Evolutionary conservation across 345 rosid genomes (phyloP), one percentile per base, ranked within the genome.

Genomic region (Rhizophora apiculata): DNA sequence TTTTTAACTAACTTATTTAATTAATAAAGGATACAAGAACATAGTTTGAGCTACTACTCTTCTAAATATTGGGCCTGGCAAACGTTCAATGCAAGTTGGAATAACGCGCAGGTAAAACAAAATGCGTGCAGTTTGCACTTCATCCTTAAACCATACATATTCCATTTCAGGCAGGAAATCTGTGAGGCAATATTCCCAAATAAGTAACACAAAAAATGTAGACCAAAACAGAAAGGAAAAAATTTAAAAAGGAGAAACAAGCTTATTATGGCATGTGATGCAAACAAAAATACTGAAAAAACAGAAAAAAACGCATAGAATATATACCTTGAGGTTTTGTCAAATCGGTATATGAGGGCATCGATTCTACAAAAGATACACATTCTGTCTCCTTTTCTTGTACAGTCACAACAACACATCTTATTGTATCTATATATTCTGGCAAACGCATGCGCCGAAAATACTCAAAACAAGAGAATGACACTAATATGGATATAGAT

Each of bases 41-140:
- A 92, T 86, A 46, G 88, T 80, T 66, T 96, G 90, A 77, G 90
- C 91, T 70, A 95, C 80, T 49, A 82, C 87, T 59, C 84, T 82
- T 66, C 96, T 80, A 65, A 86, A 90, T 52, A 84, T 82, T 52
- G 68, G 59, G 65, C 87, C 82, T n/a, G 90, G 83, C 73, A 95
- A 69, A 64, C 70, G 81, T 63, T 84, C 97, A 29, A 92, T 78
- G 81, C 88, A 92, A 66, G 96, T 92, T 62, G 97, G 97, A 71
- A 92, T 85, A 65, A 95, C 89, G 24, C 96, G 88, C 80, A 92
- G 72, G 76, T 84, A 95, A 84, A 95, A 95, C 79, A 92, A 83
- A 65, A 92, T 72, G 29, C 96, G 90, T 72, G 97, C 87, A 73
- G 99, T 88, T 76, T 95, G 99, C 62, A 95, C 92, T 63, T 90